A percentile compares a stretch with the other conserved stretches of the same genome.
These are phyloP conservation scores for Fusarium globosum DNA, from an alignment of 2,329 filamentous ascomycete genomes.

Conservation along the genomic window DNA sequence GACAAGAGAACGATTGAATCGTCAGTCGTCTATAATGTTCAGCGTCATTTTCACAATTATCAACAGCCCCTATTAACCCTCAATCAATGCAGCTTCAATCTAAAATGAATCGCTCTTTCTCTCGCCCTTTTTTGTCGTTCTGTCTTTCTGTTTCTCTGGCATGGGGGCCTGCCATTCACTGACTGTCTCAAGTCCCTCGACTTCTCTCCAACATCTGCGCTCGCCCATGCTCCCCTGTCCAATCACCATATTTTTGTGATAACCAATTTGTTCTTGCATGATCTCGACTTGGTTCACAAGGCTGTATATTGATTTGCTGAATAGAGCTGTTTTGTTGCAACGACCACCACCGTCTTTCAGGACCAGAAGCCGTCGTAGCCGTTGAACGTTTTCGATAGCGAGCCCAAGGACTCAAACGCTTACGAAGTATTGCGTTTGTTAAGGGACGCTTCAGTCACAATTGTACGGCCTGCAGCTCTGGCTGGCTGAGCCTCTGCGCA, in stretches of 20 bases:
- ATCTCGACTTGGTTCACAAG: background rate
- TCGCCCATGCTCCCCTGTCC: constrained; percentile 1
- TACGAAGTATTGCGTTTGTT: background rate
- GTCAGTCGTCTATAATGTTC: background rate
- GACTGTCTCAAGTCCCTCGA: constrained; percentile 6
- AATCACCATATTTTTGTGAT: constrained; percentile 29
- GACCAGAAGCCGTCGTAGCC: background rate
- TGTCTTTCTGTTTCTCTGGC: background rate
- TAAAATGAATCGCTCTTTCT: background rate
- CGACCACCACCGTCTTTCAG: background rate
- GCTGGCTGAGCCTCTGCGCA: background rate
- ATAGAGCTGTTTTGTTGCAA: background rate
- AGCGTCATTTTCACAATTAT: background rate
- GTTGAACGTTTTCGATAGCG: background rate
- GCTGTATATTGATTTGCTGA: background rate
- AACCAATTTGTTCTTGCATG: constrained; percentile 9
- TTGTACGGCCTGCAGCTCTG: background rate
- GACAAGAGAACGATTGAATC: background rate
- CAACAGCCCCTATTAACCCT: background rate
- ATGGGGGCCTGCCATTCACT: constrained; percentile 26
- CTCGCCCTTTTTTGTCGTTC: background rate
- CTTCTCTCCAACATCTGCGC: background rate
- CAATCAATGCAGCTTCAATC: background rate
- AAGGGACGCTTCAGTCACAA: background rate
- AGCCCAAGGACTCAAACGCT: background rate